A percentile compares a stretch with the other conserved stretches of the same genome.
These are phyloP conservation scores for Croton laevigatus DNA, from an alignment of 441 rosid species.

Conservation along the genomic window DNA sequence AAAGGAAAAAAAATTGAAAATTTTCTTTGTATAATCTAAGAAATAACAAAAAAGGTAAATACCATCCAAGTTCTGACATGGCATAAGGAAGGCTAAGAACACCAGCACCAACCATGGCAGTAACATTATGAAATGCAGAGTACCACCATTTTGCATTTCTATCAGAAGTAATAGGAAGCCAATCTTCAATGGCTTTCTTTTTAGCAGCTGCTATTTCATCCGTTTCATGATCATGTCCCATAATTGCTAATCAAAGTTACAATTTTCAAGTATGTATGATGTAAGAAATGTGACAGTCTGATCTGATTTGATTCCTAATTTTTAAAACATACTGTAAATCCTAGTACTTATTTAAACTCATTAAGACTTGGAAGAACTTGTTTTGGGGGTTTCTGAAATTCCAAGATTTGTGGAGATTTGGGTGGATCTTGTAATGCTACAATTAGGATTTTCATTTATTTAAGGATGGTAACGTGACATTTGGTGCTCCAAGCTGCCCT, in stretches of 20 bases:
- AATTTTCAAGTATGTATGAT: background rate
- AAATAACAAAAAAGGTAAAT: slow-evolving; percentile 11
- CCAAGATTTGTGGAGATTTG: slow-evolving; percentile 6
- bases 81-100: slow-evolving; percentile 86
- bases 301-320: background rate
- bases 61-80: slow-evolving; percentile 84
- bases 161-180: slow-evolving; percentile 73
- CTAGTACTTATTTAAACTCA: background rate
- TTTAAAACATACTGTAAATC: too few species aligned
- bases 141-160: slow-evolving; percentile 90
- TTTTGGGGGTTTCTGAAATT: background rate
- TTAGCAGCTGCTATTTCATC: slow-evolving; percentile 9
- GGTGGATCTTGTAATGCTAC: slow-evolving; percentile 12
- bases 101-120: slow-evolving; percentile 92
- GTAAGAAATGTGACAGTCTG: background rate
- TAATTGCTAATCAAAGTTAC: background rate
- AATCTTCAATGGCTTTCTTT: slow-evolving; percentile 48
- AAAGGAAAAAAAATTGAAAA: background rate
- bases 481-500: slow-evolving; percentile 1
- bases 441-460: background rate
- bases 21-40: too few species aligned
- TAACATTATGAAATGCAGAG: slow-evolving; percentile 87
- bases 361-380: background rate
- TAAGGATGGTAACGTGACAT: background rate
- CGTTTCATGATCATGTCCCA: background rate